Percentiles rank a stretch among this genome's conserved stretches.
Conservation (phyloP, 805 yeast genomes). For the Metschnikowia corniflorae region DNA sequence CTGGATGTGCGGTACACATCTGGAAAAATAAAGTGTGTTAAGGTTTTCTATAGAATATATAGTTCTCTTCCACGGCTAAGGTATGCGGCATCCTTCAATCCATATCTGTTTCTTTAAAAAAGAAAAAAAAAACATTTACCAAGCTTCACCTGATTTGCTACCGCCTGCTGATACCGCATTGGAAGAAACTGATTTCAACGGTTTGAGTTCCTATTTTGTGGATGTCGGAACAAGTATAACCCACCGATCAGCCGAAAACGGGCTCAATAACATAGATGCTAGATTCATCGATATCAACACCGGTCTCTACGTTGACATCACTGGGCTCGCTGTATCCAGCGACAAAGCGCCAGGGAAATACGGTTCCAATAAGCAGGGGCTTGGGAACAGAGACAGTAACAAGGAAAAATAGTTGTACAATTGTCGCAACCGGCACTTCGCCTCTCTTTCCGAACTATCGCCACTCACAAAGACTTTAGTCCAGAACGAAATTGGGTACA, state of each 20-base stretch:
- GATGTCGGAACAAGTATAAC: constrained; percentile 15
- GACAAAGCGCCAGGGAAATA: constrained; percentile 11
- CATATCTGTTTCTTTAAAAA: too few species aligned
- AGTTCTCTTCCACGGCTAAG: too few species aligned
- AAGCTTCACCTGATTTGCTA: too few species aligned
- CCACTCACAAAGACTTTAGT: constrained; percentile 17
- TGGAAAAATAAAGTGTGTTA: too few species aligned
- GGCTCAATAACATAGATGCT: constrained; percentile 33
- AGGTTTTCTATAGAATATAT: too few species aligned
- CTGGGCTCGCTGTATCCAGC: constrained; percentile 13
- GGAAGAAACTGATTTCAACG: constrained; percentile 46
- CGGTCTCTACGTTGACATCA: constrained; percentile 19
- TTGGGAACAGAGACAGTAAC: constrained; percentile 9
- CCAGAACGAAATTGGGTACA: constrained; percentile 25
- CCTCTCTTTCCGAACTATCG: constrained; percentile 20
- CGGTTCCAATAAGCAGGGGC: not conserved
- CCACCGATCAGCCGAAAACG: constrained; percentile 13
- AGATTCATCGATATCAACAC: constrained; percentile 35
- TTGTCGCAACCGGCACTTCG: constrained; percentile 36
- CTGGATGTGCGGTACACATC: too few species aligned
- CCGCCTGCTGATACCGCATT: too few species aligned
- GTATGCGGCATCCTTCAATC: too few species aligned
- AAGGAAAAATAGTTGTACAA: constrained; percentile 31
- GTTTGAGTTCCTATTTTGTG: constrained; percentile 13
- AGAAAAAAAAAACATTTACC: too few species aligned